phyloP scores from a whole-genome alignment of 352 stramenopile species.

The Pythium phragmitis region DNA sequence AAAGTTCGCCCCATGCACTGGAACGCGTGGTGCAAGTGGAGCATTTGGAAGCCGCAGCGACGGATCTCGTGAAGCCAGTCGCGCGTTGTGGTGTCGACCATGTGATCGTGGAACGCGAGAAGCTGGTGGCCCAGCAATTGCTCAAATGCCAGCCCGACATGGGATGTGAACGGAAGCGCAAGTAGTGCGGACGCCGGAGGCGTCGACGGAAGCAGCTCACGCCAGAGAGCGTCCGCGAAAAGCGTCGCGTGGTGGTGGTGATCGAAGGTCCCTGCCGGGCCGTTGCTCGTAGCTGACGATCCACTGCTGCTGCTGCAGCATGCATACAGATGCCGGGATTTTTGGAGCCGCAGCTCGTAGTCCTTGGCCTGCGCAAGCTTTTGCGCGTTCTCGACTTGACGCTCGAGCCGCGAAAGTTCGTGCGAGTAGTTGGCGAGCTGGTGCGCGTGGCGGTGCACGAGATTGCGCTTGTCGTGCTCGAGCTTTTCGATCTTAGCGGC shows the following conservation, averaged over 20 bases:
- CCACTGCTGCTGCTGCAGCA: background rate
- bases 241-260: constrained; percentile 27
- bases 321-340: constrained; percentile 50
- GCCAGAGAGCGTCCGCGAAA: constrained; percentile 58
- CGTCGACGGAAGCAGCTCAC: constrained; percentile 36
- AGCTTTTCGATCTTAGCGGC: constrained; percentile 28
- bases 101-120: constrained; percentile 48
- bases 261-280: background rate
- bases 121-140: constrained; percentile 54
- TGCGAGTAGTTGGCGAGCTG: constrained; percentile 71
- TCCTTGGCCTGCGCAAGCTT: constrained; percentile 51
- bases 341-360: constrained; percentile 54
- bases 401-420: constrained; percentile 63
- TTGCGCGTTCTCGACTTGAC: constrained; percentile 59
- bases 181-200: constrained; percentile 13
- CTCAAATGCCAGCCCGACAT: constrained; percentile 59
- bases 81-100: constrained; percentile 49
- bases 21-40: constrained; percentile 58
- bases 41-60: constrained; percentile 48
- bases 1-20: constrained; percentile 56
- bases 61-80: constrained; percentile 68
- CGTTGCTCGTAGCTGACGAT: background rate
- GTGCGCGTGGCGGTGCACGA: constrained; percentile 45
- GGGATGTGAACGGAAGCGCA: constrained; percentile 39
- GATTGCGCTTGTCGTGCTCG: constrained; percentile 54